A percentile compares a stretch with the other conserved stretches of the same genome.
Evolutionary conservation across 1,139 yeast genomes (phyloP).

Genomic region (Sugiyamaella neomexicana): DNA sequence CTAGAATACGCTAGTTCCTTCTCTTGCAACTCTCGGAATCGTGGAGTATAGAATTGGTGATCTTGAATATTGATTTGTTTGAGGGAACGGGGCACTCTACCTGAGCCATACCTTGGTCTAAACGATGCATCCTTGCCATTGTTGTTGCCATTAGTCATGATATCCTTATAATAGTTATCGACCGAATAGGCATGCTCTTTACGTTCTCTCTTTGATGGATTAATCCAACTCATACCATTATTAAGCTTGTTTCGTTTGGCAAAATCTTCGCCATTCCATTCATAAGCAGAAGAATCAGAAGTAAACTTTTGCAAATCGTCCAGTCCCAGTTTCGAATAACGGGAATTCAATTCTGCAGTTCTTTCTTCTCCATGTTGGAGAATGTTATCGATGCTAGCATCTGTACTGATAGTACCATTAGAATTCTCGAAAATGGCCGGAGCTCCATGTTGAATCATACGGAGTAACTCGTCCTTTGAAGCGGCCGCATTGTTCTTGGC

Average conservation of each 20-base stretch:
- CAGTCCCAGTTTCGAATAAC: slow-evolving; percentile 79
- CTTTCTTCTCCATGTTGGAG: slow-evolving; percentile 76
- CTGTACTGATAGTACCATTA: slow-evolving; percentile 43
- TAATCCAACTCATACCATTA: slow-evolving; percentile 65
- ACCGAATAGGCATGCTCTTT: slow-evolving; percentile 87
- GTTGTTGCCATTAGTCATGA: slow-evolving; percentile 42
- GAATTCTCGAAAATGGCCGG: slow-evolving; percentile 63
- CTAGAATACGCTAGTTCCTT: slow-evolving; percentile 78
- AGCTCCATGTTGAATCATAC: slow-evolving; percentile 98
- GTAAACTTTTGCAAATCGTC: slow-evolving; percentile 92
- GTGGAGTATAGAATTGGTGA: slow-evolving; percentile 81
- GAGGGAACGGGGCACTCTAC: slow-evolving; percentile 50
- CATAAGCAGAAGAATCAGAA: slow-evolving; percentile 82
- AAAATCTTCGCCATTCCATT: slow-evolving; percentile 96
- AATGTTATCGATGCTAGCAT: slow-evolving; percentile 78
- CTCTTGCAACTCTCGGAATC: slow-evolving; percentile 63
- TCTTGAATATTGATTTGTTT: slow-evolving; percentile 62
- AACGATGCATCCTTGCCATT: slow-evolving; percentile 50
- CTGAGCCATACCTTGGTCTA: slow-evolving; percentile 37
- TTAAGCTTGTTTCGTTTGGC: slow-evolving; percentile 56
- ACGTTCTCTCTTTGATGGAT: slow-evolving; percentile 85
- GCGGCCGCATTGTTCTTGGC: slow-evolving; percentile 47
- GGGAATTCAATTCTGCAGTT: slow-evolving; percentile 72
- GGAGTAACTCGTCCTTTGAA: slow-evolving; percentile 80
- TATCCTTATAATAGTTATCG: slow-evolving; percentile 86